Evolutionary conservation across 495 filamentous ascomycete genomes (phyloP).

Genomic region (Mycothermus thermophilus): DNA sequence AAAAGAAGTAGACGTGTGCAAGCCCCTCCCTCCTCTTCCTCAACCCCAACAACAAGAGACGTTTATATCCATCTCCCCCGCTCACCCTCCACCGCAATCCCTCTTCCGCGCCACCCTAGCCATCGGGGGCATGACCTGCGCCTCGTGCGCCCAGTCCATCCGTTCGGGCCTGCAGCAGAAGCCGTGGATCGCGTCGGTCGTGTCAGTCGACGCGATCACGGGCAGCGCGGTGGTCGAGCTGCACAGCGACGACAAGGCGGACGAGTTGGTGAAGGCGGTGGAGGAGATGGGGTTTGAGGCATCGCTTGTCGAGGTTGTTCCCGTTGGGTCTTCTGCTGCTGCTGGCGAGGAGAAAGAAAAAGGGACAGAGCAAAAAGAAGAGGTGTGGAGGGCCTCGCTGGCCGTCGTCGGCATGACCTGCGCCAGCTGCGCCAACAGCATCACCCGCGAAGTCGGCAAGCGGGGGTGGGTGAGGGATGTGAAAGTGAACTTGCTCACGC

Average conservation of each 20-base stretch:
- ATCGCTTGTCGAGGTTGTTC: constrained; percentile 39
- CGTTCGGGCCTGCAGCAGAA: no score
- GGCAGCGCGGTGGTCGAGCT: constrained; percentile 52
- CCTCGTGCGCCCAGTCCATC: constrained; percentile 56
- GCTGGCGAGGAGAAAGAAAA: neutral
- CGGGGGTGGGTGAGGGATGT: constrained; percentile 48
- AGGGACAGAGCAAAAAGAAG: constrained; percentile 11
- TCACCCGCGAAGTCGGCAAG: constrained; percentile 51
- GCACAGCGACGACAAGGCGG: constrained; percentile 53
- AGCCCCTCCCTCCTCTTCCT: neutral
- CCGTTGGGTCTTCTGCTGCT: no score
- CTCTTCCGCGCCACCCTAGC: constrained; percentile 50
- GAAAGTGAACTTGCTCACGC: constrained; percentile 55
- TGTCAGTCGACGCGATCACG: no score
- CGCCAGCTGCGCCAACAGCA: constrained; percentile 51
- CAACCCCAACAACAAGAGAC: constrained; percentile 1
- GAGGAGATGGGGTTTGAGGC: constrained; percentile 76
- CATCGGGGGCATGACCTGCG: constrained; percentile 78
- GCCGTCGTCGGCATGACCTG: constrained; percentile 80
- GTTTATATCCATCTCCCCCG: constrained; percentile 15
- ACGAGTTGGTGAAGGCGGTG: constrained; percentile 52
- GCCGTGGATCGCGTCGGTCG: constrained; percentile 51
- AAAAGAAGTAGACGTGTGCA: constrained; percentile 1
- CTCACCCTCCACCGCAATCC: no score
- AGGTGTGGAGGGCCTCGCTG: constrained; percentile 43